A percentile compares a stretch with the other conserved stretches of the same genome.
Evolutionary conservation across 2,329 filamentous ascomycete genomes (phyloP).

Genomic region (Xylariaceae sp.): DNA sequence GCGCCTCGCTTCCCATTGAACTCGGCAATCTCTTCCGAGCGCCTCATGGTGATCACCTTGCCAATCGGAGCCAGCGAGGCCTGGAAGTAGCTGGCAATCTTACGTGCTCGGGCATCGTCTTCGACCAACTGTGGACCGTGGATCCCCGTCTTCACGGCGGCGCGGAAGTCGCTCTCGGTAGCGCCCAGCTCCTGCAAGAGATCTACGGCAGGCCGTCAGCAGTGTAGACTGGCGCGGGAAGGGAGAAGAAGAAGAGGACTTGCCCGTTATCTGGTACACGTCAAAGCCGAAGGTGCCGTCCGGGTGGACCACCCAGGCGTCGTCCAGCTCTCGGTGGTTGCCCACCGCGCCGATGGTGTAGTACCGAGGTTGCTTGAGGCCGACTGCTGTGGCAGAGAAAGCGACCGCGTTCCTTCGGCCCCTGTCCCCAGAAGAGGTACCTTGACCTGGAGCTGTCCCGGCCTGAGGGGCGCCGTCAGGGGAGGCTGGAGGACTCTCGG

Average conservation of each 20-base stretch:
- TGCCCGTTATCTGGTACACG: conserved; percentile 12
- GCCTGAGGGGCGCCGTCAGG: no score
- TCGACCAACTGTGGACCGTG: not conserved
- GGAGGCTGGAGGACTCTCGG: no score
- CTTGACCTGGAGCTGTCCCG: no score
- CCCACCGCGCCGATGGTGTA: conserved; percentile 8
- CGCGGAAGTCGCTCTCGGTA: not conserved
- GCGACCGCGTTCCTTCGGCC: no score
- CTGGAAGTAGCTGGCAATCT: not conserved
- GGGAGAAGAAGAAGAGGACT: not conserved
- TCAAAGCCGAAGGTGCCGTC: conserved; percentile 8
- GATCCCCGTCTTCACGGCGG: not conserved
- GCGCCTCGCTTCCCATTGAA: not conserved
- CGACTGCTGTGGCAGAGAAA: no score
- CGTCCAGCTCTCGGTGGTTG: conserved; percentile 7
- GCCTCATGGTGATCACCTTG: not conserved
- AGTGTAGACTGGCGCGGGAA: no score
- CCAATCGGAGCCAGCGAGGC: not conserved
- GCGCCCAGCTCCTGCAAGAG: not conserved
- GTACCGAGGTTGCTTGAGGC: no score
- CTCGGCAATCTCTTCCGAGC: not conserved
- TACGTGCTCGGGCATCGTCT: not conserved
- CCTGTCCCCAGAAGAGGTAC: no score
- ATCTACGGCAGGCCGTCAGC: no score
- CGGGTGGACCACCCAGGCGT: conserved; percentile 11